Base-by-base conservation (phyloP, 2,329 filamentous ascomycete genomes). In the Plenodomus lindquistii region DNA sequence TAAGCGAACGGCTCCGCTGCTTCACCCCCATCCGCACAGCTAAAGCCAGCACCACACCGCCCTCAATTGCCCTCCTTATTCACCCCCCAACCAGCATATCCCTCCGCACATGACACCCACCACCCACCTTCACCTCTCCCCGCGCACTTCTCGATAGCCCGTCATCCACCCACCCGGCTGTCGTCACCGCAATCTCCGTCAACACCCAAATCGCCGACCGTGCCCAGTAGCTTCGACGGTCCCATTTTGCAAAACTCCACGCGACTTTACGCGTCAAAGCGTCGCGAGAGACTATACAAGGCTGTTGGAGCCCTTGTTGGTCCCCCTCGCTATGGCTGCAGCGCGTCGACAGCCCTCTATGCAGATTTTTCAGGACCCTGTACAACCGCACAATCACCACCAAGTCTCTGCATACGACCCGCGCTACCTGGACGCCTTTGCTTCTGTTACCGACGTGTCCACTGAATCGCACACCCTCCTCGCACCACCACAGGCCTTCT, bases 401-500 rank as follows among this genome's bases (percentile, higher is more conserved):
- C 71, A 77, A 52, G 68, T 75, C 54, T 70, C 70, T 52, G 67
- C 69, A 51, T 76, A 81, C 52, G 79, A 82, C 62, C 76, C 79
- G 29, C 81, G 79, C 48, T 76, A 81, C 42, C 74, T 83, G 29
- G 73, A 75, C 58, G 64, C 75, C 41, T 69, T 75, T 44, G 62
- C 67, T 18, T 73, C 75, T 34, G 65, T 77, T 45, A 70, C 67
- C 58, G 73, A 77, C 70, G 71, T 75, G 61, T 75, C 75, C 19
- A 70, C 80, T 60, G 81, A 80, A 73, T 77, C 79, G 54, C 88
- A 88, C 72, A 80, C 86, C 60, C 75, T 86, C 46, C 80, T 93
- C 61, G 85, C 87, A 59, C 86, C 88, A 19, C 75, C 82, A 18
- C 71, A 77, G 44, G 64, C 70, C 51, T 72, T 78, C 50, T 70